These are phyloP conservation scores for Penicillium glabrum DNA, from an alignment of 2,329 filamentous ascomycete species.

Conservation along the genomic window DNA sequence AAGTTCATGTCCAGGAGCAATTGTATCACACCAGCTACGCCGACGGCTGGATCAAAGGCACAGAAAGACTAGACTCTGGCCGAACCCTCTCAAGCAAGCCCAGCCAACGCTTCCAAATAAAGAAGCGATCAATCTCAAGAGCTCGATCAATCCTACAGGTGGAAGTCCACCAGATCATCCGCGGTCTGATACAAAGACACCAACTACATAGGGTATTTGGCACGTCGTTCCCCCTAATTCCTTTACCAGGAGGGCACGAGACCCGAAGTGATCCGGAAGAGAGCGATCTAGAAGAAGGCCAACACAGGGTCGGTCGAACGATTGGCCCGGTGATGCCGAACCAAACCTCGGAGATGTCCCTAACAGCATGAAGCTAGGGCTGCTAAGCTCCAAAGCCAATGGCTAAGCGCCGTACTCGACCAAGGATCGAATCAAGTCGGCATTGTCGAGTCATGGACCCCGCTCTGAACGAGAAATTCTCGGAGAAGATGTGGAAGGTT, in stretches of 20 bases:
- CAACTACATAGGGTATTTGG: slow-evolving; percentile 10
- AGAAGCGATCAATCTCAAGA: slow-evolving; percentile 15
- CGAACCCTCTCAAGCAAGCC: slow-evolving; percentile 3
- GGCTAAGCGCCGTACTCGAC: neutral
- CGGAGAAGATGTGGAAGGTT: neutral
- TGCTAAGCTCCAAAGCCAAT: neutral
- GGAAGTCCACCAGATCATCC: slow-evolving; percentile 17
- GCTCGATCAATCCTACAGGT: slow-evolving; percentile 16
- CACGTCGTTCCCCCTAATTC: neutral
- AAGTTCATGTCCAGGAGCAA: slow-evolving; percentile 21
- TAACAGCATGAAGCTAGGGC: neutral
- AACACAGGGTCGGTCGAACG: neutral
- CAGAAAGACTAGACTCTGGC: neutral
- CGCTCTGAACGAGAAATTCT: neutral
- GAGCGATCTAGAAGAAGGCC: slow-evolving; percentile 13
- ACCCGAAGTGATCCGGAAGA: neutral
- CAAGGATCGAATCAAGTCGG: neutral
- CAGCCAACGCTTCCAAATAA: slow-evolving; percentile 6
- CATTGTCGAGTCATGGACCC: neutral
- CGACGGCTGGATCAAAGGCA: slow-evolving; percentile 20
- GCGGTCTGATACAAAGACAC: slow-evolving; percentile 13
- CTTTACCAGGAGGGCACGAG: neutral
- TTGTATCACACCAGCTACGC: slow-evolving; percentile 3
- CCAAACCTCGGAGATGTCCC: neutral
- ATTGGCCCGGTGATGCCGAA: neutral